A percentile compares a stretch with the other conserved stretches of the same genome.
Evolutionary conservation across 352 stramenopile species (phyloP).

Genomic region (Globisporangium spinosum): DNA sequence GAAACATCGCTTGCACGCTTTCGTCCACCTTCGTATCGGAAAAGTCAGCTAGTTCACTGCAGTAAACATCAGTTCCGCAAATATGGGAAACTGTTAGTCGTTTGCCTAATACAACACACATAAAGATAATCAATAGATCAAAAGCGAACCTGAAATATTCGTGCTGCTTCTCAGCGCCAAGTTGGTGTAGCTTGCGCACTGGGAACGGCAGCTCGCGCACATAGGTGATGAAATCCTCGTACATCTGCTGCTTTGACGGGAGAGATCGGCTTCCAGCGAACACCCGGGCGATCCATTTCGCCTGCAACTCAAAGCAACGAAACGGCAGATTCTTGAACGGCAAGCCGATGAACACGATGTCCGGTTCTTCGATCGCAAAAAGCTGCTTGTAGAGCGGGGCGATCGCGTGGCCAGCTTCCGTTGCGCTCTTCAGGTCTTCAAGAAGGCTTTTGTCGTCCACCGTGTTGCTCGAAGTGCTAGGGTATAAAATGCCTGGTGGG

Average conservation of each 20-base stretch:
- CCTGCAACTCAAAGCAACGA: conserved; percentile 75
- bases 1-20: conserved; percentile 63
- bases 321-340: conserved; percentile 81
- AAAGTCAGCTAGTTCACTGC: conserved; percentile 35
- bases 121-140: not conserved
- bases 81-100: not conserved
- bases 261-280: conserved; percentile 38
- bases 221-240: conserved; percentile 51
- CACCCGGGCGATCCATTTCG: conserved; percentile 60
- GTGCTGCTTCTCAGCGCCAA: conserved; percentile 44
- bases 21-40: conserved; percentile 38
- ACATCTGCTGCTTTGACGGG: conserved; percentile 68
- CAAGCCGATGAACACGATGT: conserved; percentile 66
- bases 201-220: conserved; percentile 35
- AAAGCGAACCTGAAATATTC: conserved; percentile 47
- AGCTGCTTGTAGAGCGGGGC: conserved; percentile 76
- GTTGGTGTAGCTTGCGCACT: conserved; percentile 64
- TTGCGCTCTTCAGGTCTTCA: conserved; percentile 32
- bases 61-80: conserved; percentile 8
- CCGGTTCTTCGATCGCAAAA: conserved; percentile 73
- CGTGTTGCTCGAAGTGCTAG: conserved; percentile 12
- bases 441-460: conserved; percentile 22
- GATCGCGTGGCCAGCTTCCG: conserved; percentile 32
- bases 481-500: conserved; percentile 47
- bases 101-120: not conserved